Base-by-base conservation (phyloP, 1,284 basidiomycete species). In the Ceratobasidium sp. region DNA sequence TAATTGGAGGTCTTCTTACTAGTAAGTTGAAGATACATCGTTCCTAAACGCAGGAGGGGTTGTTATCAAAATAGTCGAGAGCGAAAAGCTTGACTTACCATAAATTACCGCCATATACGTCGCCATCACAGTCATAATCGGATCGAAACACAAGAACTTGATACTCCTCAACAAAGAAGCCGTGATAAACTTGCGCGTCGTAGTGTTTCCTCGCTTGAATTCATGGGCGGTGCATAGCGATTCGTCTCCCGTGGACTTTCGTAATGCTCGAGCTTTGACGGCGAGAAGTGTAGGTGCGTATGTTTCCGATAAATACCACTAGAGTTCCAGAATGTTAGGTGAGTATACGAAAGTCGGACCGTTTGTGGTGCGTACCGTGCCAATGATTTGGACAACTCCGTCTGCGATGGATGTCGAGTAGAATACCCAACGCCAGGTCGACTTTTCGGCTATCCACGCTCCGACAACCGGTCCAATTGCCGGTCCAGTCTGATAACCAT, bases 261-360 rank as follows among this genome's bases (percentile, higher is more conserved):
- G 78, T 7, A 84, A 73, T 7, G 75, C 74, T 0, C 73, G 73
- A 0, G 80, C 80, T 74, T 80, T 81, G 38, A 75, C 74, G 30
- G 77, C 77, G 16, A 83, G 76, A 26, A 83, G 77, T 26, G 75
- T 78, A n/a, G 81, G 79, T 2, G 79, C 79, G 30, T 79, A 81
- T 0, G 82, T 82, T 75, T 83, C 82, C 1, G 78, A 79, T 6
- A 80, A 73, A 62, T 80, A 78, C 70, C 81, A 73, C 57, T 82
- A 50, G 1, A 11, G 8, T n/a, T 5, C 16, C 2, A 23, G 28
- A 32, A 50, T 35, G 38, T 80, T 67, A 80, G 16, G n/a, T 38
- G 18, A 26, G 35, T 41, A 38, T 38, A 38, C 11, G 11, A 38
- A 38, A 5, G 35, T 38, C 11, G 35, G 11, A 11, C 11, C 35